Percentiles rank a stretch among this genome's conserved stretches.
Evolutionary conservation across 2,329 filamentous ascomycete genomes (phyloP).

Genomic region (Pseudogymnoascus sp.): DNA sequence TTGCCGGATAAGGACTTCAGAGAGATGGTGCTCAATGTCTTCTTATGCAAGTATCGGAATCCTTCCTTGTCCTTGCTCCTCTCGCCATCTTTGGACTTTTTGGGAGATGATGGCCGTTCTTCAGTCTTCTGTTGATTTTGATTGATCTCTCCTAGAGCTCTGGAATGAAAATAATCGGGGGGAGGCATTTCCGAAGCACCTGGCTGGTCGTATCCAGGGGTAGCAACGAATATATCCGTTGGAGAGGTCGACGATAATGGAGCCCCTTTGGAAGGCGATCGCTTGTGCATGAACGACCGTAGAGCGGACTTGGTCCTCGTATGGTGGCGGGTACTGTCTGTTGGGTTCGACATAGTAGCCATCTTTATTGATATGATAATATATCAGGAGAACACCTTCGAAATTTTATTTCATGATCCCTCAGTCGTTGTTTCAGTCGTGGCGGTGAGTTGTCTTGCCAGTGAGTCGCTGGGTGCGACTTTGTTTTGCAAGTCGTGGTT

Average conservation of each 20-base stretch:
- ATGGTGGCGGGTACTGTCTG: slow-evolving; percentile 15
- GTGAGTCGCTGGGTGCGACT: not conserved
- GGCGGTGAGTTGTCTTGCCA: slow-evolving; percentile 1
- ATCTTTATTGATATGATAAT: slow-evolving; percentile 17
- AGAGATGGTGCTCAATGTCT: slow-evolving; percentile 35
- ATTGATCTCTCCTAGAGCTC: slow-evolving; percentile 48
- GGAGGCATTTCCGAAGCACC: slow-evolving; percentile 28
- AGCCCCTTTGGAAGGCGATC: slow-evolving; percentile 23
- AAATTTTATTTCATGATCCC: slow-evolving; percentile 4
- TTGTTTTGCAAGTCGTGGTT: not conserved
- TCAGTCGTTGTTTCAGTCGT: slow-evolving; percentile 4
- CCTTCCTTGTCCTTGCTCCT: slow-evolving; percentile 27
- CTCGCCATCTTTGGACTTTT: slow-evolving; percentile 30
- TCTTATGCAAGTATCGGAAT: slow-evolving; percentile 36
- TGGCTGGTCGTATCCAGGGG: slow-evolving; percentile 16
- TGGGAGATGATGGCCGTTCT: slow-evolving; percentile 31
- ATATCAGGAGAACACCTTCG: not conserved
- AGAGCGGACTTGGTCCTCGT: slow-evolving; percentile 27
- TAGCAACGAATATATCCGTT: slow-evolving; percentile 16
- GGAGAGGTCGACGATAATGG: slow-evolving; percentile 17
- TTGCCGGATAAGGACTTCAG: slow-evolving; percentile 35
- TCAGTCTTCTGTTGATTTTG: slow-evolving; percentile 39
- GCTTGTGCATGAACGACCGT: slow-evolving; percentile 27
- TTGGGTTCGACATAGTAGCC: slow-evolving; percentile 16
- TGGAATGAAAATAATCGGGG: slow-evolving; percentile 30